Evolutionary conservation across 257 asterid genomes (phyloP).

Genomic region (Nicotiana tomentosiformis): DNA sequence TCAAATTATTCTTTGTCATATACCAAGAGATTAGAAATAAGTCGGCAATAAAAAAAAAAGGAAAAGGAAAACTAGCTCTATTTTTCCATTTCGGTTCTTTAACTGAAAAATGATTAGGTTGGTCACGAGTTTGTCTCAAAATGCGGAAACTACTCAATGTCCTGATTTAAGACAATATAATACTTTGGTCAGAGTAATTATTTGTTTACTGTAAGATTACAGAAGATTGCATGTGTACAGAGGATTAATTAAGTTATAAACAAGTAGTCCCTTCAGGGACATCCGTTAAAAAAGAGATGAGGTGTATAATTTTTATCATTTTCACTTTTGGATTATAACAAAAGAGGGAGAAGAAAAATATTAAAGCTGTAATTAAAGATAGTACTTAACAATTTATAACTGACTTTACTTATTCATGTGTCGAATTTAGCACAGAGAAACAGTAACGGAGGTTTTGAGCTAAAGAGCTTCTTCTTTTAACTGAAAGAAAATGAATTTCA

Average conservation of each 20-base stretch:
- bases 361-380: too few species aligned
- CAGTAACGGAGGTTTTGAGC: too few species aligned
- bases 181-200: background rate
- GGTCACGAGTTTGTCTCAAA: conserved; percentile 16
- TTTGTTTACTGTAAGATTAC: conserved; percentile 1
- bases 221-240: background rate
- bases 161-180: background rate
- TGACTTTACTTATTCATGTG: too few species aligned
- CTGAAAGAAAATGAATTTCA: too few species aligned
- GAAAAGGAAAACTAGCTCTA: background rate
- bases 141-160: background rate
- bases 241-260: background rate
- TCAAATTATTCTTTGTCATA: background rate
- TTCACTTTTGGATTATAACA: too few species aligned
- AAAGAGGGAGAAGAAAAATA: too few species aligned
- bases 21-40: background rate
- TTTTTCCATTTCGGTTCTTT: background rate
- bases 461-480: too few species aligned
- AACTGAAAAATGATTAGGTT: background rate
- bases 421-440: too few species aligned
- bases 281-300: too few species aligned
- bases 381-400: too few species aligned
- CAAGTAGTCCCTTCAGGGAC: too few species aligned
- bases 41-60: background rate
- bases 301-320: too few species aligned